Base-by-base conservation (phyloP, 371 early-diverging fungal genomes). In the Mortierella sp. region DNA sequence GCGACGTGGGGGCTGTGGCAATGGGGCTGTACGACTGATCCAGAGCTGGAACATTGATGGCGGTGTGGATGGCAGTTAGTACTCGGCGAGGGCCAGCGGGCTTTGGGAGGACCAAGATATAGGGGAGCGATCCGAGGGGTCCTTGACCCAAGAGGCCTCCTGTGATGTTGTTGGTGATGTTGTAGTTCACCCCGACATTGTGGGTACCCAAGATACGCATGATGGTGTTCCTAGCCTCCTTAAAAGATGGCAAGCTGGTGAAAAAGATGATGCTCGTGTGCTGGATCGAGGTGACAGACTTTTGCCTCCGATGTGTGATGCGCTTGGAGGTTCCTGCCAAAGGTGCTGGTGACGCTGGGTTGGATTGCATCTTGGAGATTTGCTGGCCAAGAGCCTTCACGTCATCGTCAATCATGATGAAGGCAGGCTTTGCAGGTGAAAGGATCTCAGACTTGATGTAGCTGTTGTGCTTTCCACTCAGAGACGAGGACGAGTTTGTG, bases 71-170 rank as follows among this genome's bases (percentile, higher is more conserved):
- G 0, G 89, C 88, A 0, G 88, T 86, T 54, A 90, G 60, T 29
- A 88, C 83, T 10, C 89, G 83, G 19, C 88, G 80, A 9, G 90
- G 90, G 6, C 89, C 89, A n/a, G 86, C 88, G 0, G 90, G 90
- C 55, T 90, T 90, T 14, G 89, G 87, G 13, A 89, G 82, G 9
- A 89, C 88, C 21, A 90, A 77, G 2, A 90, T 81, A 34, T 87
- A 86, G 12, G 88, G 87, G 57, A 84, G 68, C 54, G 71, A 24
- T 5, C 72, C 67, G 53, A 83, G 60, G 62, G 73, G 27, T 12
- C 59, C 67, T 14, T 56, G 51, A 7, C 47, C 31, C 1, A 57
- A 24, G 3, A 49, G 12, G 9, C 19, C 28, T 3, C 67, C 51
- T 0, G 59, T 17, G 12, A 63, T 17, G 22, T 61, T 55, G 56